Percentiles rank a stretch among this genome's conserved stretches.
Conservation (phyloP, 352 stramenopile genomes). For the Phytopythium chamaehyphon region DNA sequence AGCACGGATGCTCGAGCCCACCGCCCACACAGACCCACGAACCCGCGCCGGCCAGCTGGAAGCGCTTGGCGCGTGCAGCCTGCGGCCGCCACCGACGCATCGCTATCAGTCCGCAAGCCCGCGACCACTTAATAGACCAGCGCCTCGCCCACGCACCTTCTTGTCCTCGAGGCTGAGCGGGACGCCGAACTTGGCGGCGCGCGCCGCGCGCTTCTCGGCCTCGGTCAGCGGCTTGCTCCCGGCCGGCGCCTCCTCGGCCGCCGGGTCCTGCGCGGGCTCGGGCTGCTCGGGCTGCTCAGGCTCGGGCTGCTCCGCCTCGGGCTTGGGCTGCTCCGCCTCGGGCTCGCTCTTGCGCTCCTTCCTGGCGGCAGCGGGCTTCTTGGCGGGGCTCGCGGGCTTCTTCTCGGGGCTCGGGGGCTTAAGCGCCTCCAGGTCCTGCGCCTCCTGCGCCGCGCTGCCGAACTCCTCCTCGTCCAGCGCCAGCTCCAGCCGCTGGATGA, state of each 20-base stretch:
- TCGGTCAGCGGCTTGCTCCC: constrained; percentile 40
- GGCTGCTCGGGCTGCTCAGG: background rate
- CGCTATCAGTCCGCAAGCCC: background rate
- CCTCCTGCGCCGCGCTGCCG: constrained; percentile 69
- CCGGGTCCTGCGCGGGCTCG: constrained; percentile 1
- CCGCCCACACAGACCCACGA: constrained; percentile 1
- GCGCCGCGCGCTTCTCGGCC: constrained; percentile 72
- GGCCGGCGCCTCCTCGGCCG: constrained; percentile 3
- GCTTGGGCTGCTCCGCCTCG: constrained; percentile 12
- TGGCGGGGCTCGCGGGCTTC: constrained; percentile 24
- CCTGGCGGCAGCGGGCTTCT: constrained; percentile 18
- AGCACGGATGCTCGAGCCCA: background rate
- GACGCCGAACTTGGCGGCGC: constrained; percentile 80
- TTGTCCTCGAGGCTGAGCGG: constrained; percentile 70
- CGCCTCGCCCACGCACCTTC: constrained; percentile 33
- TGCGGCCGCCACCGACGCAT: constrained; percentile 13
- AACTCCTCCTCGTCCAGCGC: constrained; percentile 88
- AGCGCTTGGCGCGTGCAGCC: constrained; percentile 76
- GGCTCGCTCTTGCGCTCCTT: constrained; percentile 12
- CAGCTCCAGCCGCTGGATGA: constrained; percentile 86
- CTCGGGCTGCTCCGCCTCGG: constrained; percentile 9
- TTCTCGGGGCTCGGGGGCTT: constrained; percentile 41
- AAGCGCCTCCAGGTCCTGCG: constrained; percentile 64
- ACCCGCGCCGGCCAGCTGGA: constrained; percentile 51
- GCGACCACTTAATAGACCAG: background rate